Percentiles rank a stretch among this genome's conserved stretches.
Conservation (phyloP, 441 rosid species). For the Breynia disticha region DNA sequence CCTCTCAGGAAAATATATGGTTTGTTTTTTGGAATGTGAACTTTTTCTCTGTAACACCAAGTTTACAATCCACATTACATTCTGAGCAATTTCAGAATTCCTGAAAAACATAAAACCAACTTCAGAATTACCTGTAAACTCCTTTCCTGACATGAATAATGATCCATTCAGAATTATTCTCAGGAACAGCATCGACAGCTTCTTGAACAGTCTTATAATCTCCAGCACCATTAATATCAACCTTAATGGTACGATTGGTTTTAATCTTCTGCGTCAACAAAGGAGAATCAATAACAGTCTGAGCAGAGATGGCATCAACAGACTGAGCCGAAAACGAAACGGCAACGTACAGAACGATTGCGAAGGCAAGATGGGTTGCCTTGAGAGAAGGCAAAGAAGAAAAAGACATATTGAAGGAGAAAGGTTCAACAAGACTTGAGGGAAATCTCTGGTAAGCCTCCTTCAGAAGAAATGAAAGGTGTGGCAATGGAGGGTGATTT, state of each 20-base stretch:
- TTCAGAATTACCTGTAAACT: constrained; percentile 39
- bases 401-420: constrained; percentile 5
- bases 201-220: constrained; percentile 60
- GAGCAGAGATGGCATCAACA: constrained; percentile 13
- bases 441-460: too few species aligned
- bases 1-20: constrained; percentile 86
- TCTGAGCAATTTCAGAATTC: background rate
- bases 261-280: constrained; percentile 53
- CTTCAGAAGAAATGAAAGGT: background rate
- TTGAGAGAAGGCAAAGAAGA: constrained; percentile 2
- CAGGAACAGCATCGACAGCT: constrained; percentile 67
- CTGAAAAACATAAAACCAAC: background rate
- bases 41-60: constrained; percentile 46
- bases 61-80: background rate
- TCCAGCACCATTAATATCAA: constrained; percentile 71
- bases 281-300: constrained; percentile 41
- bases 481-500: background rate
- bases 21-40: constrained; percentile 53
- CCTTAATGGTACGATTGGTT: constrained; percentile 54
- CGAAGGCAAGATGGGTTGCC: constrained; percentile 9
- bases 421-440: background rate
- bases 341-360: constrained; percentile 11
- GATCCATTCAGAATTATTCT: constrained; percentile 52
- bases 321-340: constrained; percentile 12
- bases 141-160: constrained; percentile 83